These are phyloP conservation scores for Globisporangium spiculum DNA, from an alignment of 352 stramenopile genomes.

Conservation along the genomic window DNA sequence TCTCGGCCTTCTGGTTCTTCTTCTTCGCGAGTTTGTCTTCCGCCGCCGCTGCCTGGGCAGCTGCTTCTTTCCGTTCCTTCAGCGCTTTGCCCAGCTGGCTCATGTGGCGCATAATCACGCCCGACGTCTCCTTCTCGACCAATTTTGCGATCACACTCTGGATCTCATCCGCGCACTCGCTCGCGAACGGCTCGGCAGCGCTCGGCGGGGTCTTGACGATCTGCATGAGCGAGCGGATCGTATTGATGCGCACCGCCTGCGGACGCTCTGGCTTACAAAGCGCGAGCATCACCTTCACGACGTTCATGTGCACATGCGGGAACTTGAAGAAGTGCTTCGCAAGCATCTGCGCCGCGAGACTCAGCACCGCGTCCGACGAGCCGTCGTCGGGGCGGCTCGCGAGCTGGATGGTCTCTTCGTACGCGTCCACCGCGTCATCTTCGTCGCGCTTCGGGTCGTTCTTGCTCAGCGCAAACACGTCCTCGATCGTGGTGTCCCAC, in stretches of 20 bases:
- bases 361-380: conserved; percentile 48
- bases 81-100: conserved; percentile 50
- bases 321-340: conserved; percentile 80
- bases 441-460: conserved; percentile 62
- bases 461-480: conserved; percentile 40
- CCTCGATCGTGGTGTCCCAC: conserved; percentile 66
- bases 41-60: background rate
- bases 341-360: conserved; percentile 66
- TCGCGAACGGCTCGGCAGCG: conserved; percentile 20
- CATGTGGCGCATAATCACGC: conserved; percentile 61
- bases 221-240: conserved; percentile 61
- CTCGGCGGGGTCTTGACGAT: conserved; percentile 49
- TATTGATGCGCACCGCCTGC: conserved; percentile 72
- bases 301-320: conserved; percentile 72
- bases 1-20: conserved; percentile 6
- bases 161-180: conserved; percentile 43
- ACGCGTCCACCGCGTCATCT: conserved; percentile 67
- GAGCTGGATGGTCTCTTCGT: conserved; percentile 69
- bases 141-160: conserved; percentile 30
- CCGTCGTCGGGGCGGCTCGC: conserved; percentile 24
- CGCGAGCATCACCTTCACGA: conserved; percentile 58
- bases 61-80: conserved; percentile 27
- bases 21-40: conserved; percentile 10
- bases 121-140: conserved; percentile 46
- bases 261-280: conserved; percentile 39